These are phyloP conservation scores for Dalbergia cultrata DNA, from an alignment of 306 rosid species.

Conservation along the genomic window DNA sequence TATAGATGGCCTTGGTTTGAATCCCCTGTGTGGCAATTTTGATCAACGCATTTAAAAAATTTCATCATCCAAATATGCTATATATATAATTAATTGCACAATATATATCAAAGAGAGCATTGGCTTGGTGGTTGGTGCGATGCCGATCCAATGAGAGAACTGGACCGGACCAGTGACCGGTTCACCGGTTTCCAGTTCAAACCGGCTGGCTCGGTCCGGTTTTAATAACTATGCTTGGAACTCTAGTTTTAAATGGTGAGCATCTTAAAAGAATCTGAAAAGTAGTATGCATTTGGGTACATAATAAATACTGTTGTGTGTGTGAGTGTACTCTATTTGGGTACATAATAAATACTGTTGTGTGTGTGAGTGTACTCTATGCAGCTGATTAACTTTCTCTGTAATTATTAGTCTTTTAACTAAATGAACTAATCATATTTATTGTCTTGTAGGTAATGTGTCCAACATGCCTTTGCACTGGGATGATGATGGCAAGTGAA, in stretches of 20 bases:
- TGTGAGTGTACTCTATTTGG: not conserved
- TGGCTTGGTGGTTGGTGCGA: no score
- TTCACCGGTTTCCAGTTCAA: no score
- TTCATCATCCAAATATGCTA: no score
- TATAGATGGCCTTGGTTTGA: no score
- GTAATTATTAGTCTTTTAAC: slow-evolving; percentile 6
- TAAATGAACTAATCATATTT: not conserved
- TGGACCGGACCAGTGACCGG: no score
- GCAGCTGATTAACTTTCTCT: slow-evolving; percentile 22
- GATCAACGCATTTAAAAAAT: no score
- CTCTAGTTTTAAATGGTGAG: not conserved
- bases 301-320: not conserved
- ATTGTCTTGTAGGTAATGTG: slow-evolving; percentile 80
- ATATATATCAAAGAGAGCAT: no score
- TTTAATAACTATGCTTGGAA: no score
- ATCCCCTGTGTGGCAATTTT: no score
- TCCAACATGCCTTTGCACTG: slow-evolving; percentile 95
- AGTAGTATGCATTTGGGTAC: slow-evolving; percentile 8
- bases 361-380: not conserved
- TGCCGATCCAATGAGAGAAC: no score
- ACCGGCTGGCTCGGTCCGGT: no score
- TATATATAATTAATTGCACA: no score
- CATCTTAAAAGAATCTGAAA: not conserved
- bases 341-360: not conserved
- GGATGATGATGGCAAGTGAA: slow-evolving; percentile 96